Conservation (phyloP, 371 early-diverging fungal genomes). For the Apophysomyces sp. region DNA sequence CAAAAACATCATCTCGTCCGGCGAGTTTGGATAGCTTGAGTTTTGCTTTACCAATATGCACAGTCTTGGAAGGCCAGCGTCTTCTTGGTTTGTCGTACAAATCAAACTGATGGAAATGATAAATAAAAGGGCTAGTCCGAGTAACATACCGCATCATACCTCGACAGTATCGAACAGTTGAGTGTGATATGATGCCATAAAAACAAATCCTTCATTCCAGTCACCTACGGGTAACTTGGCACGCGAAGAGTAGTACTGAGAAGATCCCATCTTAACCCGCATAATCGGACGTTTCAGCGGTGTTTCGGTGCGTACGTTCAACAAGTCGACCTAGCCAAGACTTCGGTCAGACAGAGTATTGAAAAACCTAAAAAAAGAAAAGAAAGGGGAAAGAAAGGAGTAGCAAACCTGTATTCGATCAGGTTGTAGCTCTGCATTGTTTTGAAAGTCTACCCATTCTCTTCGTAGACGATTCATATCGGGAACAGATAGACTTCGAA, state of each 20-base stretch:
- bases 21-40: conserved; percentile 36
- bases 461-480: conserved; percentile 28
- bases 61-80: conserved; percentile 32
- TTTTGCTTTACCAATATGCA: conserved; percentile 48
- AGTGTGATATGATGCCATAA: conserved; percentile 40
- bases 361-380: background rate
- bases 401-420: conserved; percentile 36
- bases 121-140: background rate
- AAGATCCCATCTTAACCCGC: conserved; percentile 46
- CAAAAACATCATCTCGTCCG: conserved; percentile 39
- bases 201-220: conserved; percentile 50
- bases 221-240: conserved; percentile 35
- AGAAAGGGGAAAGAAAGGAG: background rate
- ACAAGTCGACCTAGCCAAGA: conserved; percentile 49
- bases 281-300: conserved; percentile 35
- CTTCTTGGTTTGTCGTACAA: conserved; percentile 42
- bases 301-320: conserved; percentile 41
- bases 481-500: conserved; percentile 33
- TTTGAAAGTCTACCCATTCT: conserved; percentile 38
- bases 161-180: conserved; percentile 50
- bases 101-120: conserved; percentile 9
- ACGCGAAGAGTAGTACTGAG: conserved; percentile 39
- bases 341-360: no score
- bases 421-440: conserved; percentile 9
- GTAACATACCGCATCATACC: conserved; percentile 15